These are phyloP conservation scores for Oehlia diaphana DNA, from an alignment of 192 early-diverging fungal genomes.

Conservation along the genomic window DNA sequence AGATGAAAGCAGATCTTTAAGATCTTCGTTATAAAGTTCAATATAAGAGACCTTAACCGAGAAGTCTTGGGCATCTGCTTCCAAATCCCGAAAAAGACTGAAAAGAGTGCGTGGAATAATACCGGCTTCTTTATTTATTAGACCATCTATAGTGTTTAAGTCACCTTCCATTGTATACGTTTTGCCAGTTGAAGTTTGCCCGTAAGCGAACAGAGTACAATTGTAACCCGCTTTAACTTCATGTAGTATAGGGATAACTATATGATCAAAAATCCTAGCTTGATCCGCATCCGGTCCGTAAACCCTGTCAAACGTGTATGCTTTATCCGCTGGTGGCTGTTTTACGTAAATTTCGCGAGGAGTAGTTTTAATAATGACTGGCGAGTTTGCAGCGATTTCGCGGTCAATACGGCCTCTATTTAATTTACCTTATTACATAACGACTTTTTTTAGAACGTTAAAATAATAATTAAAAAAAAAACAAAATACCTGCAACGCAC, in stretches of 20 bases:
- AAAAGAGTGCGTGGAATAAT: slow-evolving; percentile 89
- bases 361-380: slow-evolving; percentile 56
- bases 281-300: slow-evolving; percentile 80
- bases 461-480: background rate
- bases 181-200: slow-evolving; percentile 93
- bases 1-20: slow-evolving; percentile 82
- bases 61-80: slow-evolving; percentile 69
- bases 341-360: slow-evolving; percentile 66
- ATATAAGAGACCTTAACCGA: slow-evolving; percentile 84
- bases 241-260: slow-evolving; percentile 78
- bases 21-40: slow-evolving; percentile 96
- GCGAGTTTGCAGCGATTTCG: slow-evolving; percentile 65
- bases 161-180: slow-evolving; percentile 97
- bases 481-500: slow-evolving; percentile 69
- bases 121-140: slow-evolving; percentile 62
- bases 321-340: slow-evolving; percentile 56
- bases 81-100: slow-evolving; percentile 74
- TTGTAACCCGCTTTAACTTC: slow-evolving; percentile 76
- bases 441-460: background rate
- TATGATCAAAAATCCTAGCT: slow-evolving; percentile 74
- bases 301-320: slow-evolving; percentile 89
- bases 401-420: slow-evolving; percentile 52
- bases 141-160: slow-evolving; percentile 50
- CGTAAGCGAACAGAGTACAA: slow-evolving; percentile 84
- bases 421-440: background rate